Evolutionary conservation across 345 rosid species (phyloP), one percentile per base, ranked within the genome.

Genomic region (Brassica cretica): DNA sequence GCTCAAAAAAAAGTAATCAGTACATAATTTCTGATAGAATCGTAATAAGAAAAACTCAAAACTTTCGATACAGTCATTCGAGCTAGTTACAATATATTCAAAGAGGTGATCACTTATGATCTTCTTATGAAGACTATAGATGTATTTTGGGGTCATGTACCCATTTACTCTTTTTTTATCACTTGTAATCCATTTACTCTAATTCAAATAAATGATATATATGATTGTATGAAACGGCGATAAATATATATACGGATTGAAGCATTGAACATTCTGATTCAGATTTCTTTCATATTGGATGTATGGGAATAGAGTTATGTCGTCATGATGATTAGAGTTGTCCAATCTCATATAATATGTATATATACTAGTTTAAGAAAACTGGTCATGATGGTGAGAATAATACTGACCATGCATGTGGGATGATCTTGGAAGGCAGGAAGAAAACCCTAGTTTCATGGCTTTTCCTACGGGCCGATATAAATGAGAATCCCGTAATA

Each of bases 361-460:
- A n/a, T 49, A 49, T 49, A 49, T n/a, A 51, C 56, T 51, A 51
- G 56, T 51, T 49, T 51, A 51, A n/a, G 55, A 51, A 76, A 10
- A 2, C 39, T 27, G 49, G 14, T 64, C 21, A 72, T 44, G 62
- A 65, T 56, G n/a, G 61, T 65, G 62, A 59, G 77, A 58, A 72
- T 72, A 56, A 59, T 66, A 67, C 74, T 71, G 72, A 49, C 59
- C 65, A 62, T 15, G 78, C 82, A 79, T 79, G 82, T 79, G 70
- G 70, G 32, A 49, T 78, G 69, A 60, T 73, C 77, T 59, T 8
- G 74, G 53, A 78, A 78, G 70, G 27, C 58, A 67, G 41, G 70
- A 68, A 39, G 41, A 67, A 59, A 61, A 44, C 82, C 74, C 82
- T 79, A 73, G 46, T 73, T 73, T 79, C 78, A 49, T 79, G 82